Percentiles rank a stretch among this genome's conserved stretches.
phyloP scores from a whole-genome alignment of 2,329 filamentous ascomycete genomes.

The Talaromyces sp. region DNA sequence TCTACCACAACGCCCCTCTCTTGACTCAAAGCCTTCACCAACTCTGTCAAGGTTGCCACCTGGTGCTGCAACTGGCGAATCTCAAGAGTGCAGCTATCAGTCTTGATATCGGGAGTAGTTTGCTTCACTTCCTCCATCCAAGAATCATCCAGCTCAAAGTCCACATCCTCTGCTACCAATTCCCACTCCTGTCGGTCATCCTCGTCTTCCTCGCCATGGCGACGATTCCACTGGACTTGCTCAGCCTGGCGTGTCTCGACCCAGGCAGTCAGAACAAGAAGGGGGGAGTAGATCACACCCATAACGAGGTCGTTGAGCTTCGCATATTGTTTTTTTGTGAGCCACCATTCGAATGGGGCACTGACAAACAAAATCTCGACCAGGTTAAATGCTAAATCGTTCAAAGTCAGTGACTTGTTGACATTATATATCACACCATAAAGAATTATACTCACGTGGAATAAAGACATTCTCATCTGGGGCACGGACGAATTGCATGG shows the following conservation, averaged over 20 bases:
- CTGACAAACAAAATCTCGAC: conserved; percentile 81
- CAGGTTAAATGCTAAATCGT: conserved; percentile 73
- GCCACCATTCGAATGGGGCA: conserved; percentile 93
- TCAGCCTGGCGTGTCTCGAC: conserved; percentile 69
- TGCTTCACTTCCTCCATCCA: conserved; percentile 79
- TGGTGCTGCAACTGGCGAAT: conserved; percentile 47
- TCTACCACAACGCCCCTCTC: conserved; percentile 16
- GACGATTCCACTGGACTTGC: conserved; percentile 72
- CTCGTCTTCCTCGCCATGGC: conserved; percentile 83
- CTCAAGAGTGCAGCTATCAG: conserved; percentile 75
- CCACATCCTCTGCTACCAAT: conserved; percentile 67
- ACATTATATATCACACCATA: too few relatives aligned
- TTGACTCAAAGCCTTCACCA: conserved; percentile 62
- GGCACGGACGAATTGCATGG: conserved; percentile 93
- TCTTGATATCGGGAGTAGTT: conserved; percentile 80
- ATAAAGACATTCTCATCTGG: conserved; percentile 99
- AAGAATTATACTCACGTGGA: conserved; percentile 56
- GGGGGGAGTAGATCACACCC: conserved; percentile 79
- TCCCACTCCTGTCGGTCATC: conserved; percentile 93
- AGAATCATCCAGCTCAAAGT: conserved; percentile 75
- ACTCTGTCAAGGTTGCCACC: conserved; percentile 64
- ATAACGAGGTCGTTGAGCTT: conserved; percentile 86
- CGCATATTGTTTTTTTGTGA: conserved; percentile 73
- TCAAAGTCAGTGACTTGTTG: neutral
- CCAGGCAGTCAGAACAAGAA: conserved; percentile 76